A percentile compares a stretch with the other conserved stretches of the same genome.
Conservation (phyloP, 257 asterid species). For the Verbena officinalis region DNA sequence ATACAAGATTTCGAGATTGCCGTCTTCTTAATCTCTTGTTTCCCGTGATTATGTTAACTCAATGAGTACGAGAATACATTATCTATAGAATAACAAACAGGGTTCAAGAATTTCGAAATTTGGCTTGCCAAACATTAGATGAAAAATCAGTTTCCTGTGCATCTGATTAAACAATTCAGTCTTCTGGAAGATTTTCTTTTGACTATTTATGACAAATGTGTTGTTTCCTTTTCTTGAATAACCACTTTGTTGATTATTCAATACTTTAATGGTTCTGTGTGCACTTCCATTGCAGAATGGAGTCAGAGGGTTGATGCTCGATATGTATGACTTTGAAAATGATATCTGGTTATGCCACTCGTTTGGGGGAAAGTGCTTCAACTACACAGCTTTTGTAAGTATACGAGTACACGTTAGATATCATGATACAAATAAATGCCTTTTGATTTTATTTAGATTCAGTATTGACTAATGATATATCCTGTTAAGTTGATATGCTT, state of each 20-base stretch:
- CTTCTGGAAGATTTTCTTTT: neutral
- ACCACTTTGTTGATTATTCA: neutral
- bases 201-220: conserved; percentile 2
- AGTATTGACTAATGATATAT: neutral
- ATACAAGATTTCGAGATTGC: conserved; percentile 3
- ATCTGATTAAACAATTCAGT: neutral
- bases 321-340: conserved; percentile 81
- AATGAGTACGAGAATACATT: neutral
- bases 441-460: conserved; percentile 12
- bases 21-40: neutral
- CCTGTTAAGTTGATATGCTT: neutral
- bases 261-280: conserved; percentile 25
- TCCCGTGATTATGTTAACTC: neutral
- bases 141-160: conserved; percentile 5
- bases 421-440: neutral
- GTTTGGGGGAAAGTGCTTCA: conserved; percentile 80
- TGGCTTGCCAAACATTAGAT: neutral
- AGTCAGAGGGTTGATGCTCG: conserved; percentile 95
- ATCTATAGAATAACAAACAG: neutral
- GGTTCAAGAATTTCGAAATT: conserved; percentile 4
- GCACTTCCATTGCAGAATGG: conserved; percentile 72
- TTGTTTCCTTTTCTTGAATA: neutral
- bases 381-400: conserved; percentile 94
- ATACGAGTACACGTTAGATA: neutral
- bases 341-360: conserved; percentile 98